Evolutionary conservation across 75 land plant genomes (phyloP), one percentile per base, ranked within the genome.

Genomic region (Chamaecyparis obtusa): DNA sequence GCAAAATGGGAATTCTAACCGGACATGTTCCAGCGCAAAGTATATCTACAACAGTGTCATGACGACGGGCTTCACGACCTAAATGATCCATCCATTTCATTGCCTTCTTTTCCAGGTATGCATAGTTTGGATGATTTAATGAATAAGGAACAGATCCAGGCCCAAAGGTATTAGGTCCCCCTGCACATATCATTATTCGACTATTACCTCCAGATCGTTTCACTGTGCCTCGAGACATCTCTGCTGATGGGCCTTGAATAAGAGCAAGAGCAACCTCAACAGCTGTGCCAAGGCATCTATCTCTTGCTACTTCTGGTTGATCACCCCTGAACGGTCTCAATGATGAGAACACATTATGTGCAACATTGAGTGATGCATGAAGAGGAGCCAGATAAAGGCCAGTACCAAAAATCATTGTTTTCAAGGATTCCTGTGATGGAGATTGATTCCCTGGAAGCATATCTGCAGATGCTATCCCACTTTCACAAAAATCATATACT

Each of bases 1-100:
- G 97, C 89, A 98, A 77, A 54, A 96, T 86, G 24, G 96, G 95
- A 88, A 97, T 93, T 87, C 96, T 90, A n/a, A 98, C 95, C 17
- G 99, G 99, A 88, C 99, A 98, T 39, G 97, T 97, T 46, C 99
- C 99, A 80, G 99, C 99, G 93, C 99, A 97, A 13, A 98, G 90
- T 71, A 98, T 84, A 90, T 98, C 99, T 86, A 98, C 92, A 17
- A 94, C 94, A 33, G 92, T 94, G 84, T 96, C 93, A 19, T 93
- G 91, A 13, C 83, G 86, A 27, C 91, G 94, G 82, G 99, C 99
- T 87, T 97, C 93, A 36, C 84, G 92, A 84, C 99, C 99, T 10
- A 97, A 82, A 90, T 91, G 89, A 69, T 97, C 99, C 99, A 98
- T 98, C 91, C 95, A 95, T 75, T 98, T 98, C 67, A 96, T 56